Base-by-base conservation (phyloP, 805 yeast species). In the Kuraishia piskuri region DNA sequence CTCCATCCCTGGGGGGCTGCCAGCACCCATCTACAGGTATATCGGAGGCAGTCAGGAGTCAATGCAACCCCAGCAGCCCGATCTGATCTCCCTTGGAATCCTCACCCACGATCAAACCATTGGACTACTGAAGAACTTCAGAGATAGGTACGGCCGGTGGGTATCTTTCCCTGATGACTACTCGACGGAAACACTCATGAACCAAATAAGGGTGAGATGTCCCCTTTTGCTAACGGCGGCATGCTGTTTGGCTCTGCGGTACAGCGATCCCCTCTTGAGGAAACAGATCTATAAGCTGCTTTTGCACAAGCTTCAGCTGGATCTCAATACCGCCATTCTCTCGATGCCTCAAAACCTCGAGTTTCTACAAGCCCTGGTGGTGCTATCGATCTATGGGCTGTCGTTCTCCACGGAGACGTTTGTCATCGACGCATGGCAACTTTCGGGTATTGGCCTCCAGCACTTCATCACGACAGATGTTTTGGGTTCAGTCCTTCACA, bases 121-220 rank as follows among this genome's bases (percentile, higher is more conserved):
- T 6, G 70, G 71, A 19, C 65, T 86, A 45, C 67, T 87, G 57
- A 74, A 73, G 52, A 78, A 77, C 49, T 88, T 87, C 63, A 70
- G 86, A 47, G 79, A 82, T 50, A 76, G 85, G 60, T 87, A 83
- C 61, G 89, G 90, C 3, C 74, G 89, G 26, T 88, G 95, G 95
- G 82, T 86, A 2, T 80, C 87, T 52, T 80, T 87, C 51, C 90
- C 91, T 0, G 76, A 76, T 26, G 70, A 69, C 14, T 61, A 77
- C 37, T 63, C 82, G 3, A 74, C 84, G 0, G 75, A 69, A 20
- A 70, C 68, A 37, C 68, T 87, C 22, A 69, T 85, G 9, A 75
- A 71, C 4, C 65, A 76, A 36, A 72, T 86, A 46, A 63, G 81
- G 45, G 55, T 61, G 22, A 72, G 75, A 44, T 82, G 88, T 21